Conservation (phyloP, 306 rosid species). For the Cotoneaster glaucophyllus region DNA sequence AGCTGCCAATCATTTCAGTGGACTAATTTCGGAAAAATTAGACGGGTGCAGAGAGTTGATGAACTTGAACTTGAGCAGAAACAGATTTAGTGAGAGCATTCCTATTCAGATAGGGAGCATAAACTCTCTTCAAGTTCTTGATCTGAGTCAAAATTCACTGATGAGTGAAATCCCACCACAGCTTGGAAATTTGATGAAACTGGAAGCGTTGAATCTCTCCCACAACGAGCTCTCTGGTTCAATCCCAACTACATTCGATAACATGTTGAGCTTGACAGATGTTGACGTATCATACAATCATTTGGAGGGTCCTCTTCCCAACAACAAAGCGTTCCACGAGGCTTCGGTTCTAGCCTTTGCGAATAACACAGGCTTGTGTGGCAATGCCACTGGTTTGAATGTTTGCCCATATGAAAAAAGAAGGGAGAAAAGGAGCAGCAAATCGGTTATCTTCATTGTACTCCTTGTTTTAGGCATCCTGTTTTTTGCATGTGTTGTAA, state of each 20-base stretch:
- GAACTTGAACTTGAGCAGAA: constrained; percentile 17
- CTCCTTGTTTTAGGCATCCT: not conserved
- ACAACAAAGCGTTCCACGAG: constrained; percentile 7
- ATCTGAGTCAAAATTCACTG: constrained; percentile 34
- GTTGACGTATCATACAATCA: constrained; percentile 30
- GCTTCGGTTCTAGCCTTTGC: not conserved
- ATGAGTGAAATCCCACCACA: constrained; percentile 19
- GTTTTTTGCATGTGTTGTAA: not conserved
- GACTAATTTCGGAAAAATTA: not conserved
- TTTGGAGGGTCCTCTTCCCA: constrained; percentile 22
- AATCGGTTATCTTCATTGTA: not conserved
- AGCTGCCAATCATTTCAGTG: constrained; percentile 14
- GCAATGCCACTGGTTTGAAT: not conserved
- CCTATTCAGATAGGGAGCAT: constrained; percentile 7
- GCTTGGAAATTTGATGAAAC: constrained; percentile 17
- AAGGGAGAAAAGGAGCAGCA: not conserved
- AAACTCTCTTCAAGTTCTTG: constrained; percentile 22
- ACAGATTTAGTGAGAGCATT: not conserved
- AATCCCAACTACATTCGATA: constrained; percentile 27
- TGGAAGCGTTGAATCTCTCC: constrained; percentile 35
- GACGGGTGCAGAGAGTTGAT: not conserved
- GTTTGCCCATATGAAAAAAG: not conserved
- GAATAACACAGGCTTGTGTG: constrained; percentile 17
- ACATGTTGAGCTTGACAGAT: constrained; percentile 15
- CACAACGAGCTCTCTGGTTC: constrained; percentile 32